Base-by-base conservation (phyloP, 2,329 filamentous ascomycete genomes). In the Daldinia sp. region DNA sequence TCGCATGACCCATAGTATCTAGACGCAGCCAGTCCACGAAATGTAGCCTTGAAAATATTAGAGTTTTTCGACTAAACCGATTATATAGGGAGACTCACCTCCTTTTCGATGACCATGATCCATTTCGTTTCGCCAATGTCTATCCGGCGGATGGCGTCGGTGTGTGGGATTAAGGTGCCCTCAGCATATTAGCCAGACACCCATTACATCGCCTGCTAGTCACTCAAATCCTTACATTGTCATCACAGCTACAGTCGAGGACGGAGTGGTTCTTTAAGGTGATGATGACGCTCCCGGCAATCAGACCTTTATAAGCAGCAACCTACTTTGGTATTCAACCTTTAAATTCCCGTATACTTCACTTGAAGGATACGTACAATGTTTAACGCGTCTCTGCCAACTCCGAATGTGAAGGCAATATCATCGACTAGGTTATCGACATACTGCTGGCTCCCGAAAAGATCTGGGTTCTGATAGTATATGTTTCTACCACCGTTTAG, bases 91-190 rank as follows among this genome's bases (percentile, higher is more conserved):
- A 5, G 8, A 2, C 75, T 59, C 67, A 87, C 90, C 80, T 95
- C 92, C 77, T 95, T 94, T 73, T 95, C 92, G 52, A 94, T 83
- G 0, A 94, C 84, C 0, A 94, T 77, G 41, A 94, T 78, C 90
- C 89, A 93, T 55, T 79, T 78, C 1, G 84, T 76, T 1, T 71
- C 61, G 0, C 74, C 73, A n/a, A 89, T 74, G 35, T 86, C 75
- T 1, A 91, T 69, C 2, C 72, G 72, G 0, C 81, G 76, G 10
- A 89, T 79, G 0, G 82, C 80, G 50, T 77, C 78, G 2, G 81
- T 68, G 5, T 78, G 78, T 0, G 90, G 90, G 7, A 94, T 80
- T 0, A 89, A 77, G 4, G 84, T 77, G 1, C 90, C 89, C 85
- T 90, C n/a, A 39, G 1, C 25, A 3, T 10, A 47, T 67, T 27